Percentiles rank a stretch among this genome's conserved stretches.
phyloP scores from a whole-genome alignment of 1,139 yeast genomes.

The Suhomyces wounanorum region DNA sequence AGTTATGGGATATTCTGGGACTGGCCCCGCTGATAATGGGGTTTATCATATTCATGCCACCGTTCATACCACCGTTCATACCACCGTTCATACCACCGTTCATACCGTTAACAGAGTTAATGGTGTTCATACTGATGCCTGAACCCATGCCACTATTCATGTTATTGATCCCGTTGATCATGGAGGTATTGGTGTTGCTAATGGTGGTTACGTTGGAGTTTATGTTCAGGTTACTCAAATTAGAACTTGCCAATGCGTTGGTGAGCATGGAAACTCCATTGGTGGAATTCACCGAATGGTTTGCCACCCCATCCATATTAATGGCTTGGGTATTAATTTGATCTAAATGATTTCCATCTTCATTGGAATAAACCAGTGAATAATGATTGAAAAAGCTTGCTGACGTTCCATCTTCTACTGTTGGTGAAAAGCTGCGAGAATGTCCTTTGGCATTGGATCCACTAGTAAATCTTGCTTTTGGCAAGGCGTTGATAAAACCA shows the following conservation, averaged over 20 bases:
- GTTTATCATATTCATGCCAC: neutral
- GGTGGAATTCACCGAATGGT: neutral
- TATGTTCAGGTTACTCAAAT: neutral
- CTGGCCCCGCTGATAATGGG: neutral
- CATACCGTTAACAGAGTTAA: neutral
- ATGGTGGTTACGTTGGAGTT: neutral
- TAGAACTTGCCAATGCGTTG: neutral
- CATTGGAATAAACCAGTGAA: slow-evolving; percentile 28
- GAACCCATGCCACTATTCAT: neutral
- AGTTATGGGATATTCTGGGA: neutral
- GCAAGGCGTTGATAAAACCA: slow-evolving; percentile 38
- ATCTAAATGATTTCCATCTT: slow-evolving; percentile 12
- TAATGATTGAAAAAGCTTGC: slow-evolving; percentile 25
- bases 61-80: neutral
- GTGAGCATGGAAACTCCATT: neutral
- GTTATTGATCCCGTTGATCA: neutral
- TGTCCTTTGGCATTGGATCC: slow-evolving; percentile 9
- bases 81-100: neutral
- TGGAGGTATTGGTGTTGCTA: neutral
- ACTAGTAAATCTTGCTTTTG: slow-evolving; percentile 23
- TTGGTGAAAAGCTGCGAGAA: slow-evolving; percentile 21
- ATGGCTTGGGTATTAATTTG: slow-evolving; percentile 16
- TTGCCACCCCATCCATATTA: slow-evolving; percentile 5
- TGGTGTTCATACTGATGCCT: neutral
- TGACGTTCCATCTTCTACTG: slow-evolving; percentile 10